Percentiles rank a stretch among this genome's conserved stretches.
phyloP scores from a whole-genome alignment of 108 stramenopile species.

The Discostella pseudostelligera region DNA sequence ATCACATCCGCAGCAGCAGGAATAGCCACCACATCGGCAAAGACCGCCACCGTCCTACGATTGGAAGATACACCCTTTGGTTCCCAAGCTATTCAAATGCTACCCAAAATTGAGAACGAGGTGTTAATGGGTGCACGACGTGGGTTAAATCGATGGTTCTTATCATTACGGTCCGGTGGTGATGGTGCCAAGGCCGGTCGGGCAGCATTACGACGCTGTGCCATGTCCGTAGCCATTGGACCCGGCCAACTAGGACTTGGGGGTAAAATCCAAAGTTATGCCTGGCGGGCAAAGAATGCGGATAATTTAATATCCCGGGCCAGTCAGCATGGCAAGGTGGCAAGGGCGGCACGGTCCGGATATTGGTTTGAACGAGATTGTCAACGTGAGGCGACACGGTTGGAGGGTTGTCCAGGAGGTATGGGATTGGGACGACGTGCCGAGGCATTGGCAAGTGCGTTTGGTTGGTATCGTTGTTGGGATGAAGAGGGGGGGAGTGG shows the following conservation, averaged over 20 bases:
- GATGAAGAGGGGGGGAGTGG: conserved; percentile 62
- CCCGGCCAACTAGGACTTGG: conserved; percentile 80
- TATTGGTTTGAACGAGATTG: conserved; percentile 89
- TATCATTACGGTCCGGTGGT: conserved; percentile 81
- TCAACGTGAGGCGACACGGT: conserved; percentile 64
- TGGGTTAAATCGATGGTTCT: conserved; percentile 84
- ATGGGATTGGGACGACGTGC: conserved; percentile 78
- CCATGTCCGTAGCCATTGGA: conserved; percentile 61
- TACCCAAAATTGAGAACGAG: conserved; percentile 90
- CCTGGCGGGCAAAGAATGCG: conserved; percentile 84
- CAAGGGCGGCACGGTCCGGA: conserved; percentile 69
- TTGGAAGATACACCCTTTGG: conserved; percentile 90
- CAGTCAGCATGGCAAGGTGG: conserved; percentile 70
- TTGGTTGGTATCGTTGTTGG: conserved; percentile 94
- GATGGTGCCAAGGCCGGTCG: conserved; percentile 87
- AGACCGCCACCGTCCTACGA: conserved; percentile 37
- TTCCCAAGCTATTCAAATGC: conserved; percentile 68
- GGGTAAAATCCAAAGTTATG: conserved; percentile 74
- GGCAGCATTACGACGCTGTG: conserved; percentile 75
- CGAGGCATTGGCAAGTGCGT: conserved; percentile 82
- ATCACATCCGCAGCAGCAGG: neutral
- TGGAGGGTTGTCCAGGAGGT: conserved; percentile 48
- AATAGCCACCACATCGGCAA: conserved; percentile 18
- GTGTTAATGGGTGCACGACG: conserved; percentile 81
- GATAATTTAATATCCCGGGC: conserved; percentile 81